phyloP scores from a whole-genome alignment of 73 alveolate genomes.

The Tetrahymena thermophila region DNA sequence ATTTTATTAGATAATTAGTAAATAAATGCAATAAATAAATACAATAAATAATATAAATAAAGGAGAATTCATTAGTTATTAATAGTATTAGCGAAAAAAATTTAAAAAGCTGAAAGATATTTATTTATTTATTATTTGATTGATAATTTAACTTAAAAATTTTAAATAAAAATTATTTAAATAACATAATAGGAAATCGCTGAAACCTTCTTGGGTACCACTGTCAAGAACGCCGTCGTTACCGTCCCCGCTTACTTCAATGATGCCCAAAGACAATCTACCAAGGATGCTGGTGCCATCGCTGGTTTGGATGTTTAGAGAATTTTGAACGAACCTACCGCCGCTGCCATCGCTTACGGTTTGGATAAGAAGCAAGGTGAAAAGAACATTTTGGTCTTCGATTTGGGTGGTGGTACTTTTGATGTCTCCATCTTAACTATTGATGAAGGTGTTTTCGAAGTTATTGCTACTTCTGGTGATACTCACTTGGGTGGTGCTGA shows the following conservation, averaged over 20 bases:
- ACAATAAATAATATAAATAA: too few relatives aligned
- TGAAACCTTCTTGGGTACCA: constrained; percentile 90
- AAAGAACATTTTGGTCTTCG: constrained; percentile 78
- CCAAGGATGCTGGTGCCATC: constrained; percentile 92
- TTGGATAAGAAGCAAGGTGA: constrained; percentile 59
- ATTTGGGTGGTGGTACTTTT: constrained; percentile 88
- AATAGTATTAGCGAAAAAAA: neutral
- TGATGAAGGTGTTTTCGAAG: constrained; percentile 98
- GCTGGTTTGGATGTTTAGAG: constrained; percentile 73
- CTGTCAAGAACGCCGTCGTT: constrained; percentile 75
- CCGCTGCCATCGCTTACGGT: constrained; percentile 92
- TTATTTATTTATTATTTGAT: neutral
- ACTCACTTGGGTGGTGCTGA: constrained; percentile 99
- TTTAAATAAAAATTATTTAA: neutral
- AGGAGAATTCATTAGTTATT: too few relatives aligned
- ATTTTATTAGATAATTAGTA: too few relatives aligned
- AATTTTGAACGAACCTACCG: constrained; percentile 89
- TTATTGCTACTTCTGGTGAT: constrained; percentile 95
- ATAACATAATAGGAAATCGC: constrained; percentile 56
- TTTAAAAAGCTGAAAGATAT: neutral
- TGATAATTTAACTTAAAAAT: neutral
- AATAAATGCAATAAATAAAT: too few relatives aligned
- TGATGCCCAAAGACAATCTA: constrained; percentile 88
- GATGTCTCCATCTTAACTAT: constrained; percentile 89
- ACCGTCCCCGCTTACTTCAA: constrained; percentile 90